These are phyloP conservation scores for Prototheca wickerhamii DNA, from an alignment of 163 green algal species.

Conservation along the genomic window DNA sequence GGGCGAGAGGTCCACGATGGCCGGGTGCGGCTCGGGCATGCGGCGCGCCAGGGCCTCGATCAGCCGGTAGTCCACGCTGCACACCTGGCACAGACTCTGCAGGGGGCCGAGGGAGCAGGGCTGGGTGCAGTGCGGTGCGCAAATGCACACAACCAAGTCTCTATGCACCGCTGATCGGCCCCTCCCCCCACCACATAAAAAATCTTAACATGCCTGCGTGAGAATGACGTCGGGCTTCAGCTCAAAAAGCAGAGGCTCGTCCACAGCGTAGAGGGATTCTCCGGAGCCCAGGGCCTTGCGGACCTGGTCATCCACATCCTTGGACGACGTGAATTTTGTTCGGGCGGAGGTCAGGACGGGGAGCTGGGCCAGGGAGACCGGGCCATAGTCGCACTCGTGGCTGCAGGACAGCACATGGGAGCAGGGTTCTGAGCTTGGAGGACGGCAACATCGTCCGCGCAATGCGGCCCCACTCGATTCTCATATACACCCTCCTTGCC, in stretches of 20 bases:
- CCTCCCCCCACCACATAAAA: neutral
- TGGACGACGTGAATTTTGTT: constrained; percentile 35
- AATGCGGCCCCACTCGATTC: neutral
- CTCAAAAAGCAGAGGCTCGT: constrained; percentile 34
- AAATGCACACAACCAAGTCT: neutral
- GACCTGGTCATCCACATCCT: constrained; percentile 50
- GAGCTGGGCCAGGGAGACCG: constrained; percentile 11
- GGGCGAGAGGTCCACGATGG: constrained; percentile 61
- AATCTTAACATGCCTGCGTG: too few relatives aligned
- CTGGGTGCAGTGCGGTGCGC: neutral
- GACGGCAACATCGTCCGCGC: neutral
- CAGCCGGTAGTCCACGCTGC: constrained; percentile 51
- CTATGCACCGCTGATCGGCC: neutral
- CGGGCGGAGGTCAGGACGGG: constrained; percentile 43
- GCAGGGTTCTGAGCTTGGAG: neutral
- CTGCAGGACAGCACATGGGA: constrained; percentile 6
- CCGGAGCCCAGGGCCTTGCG: constrained; percentile 27
- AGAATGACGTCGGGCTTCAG: constrained; percentile 59
- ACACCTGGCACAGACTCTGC: constrained; percentile 68
- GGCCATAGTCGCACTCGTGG: constrained; percentile 54
- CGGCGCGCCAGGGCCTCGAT: constrained; percentile 30
- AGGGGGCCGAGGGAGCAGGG: neutral
- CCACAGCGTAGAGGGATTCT: constrained; percentile 55
- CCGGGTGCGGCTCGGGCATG: constrained; percentile 27
- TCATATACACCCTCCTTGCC: neutral